Evolutionary conservation across 768 basidiomycete genomes (phyloP).

Genomic region (Suillus placidus): DNA sequence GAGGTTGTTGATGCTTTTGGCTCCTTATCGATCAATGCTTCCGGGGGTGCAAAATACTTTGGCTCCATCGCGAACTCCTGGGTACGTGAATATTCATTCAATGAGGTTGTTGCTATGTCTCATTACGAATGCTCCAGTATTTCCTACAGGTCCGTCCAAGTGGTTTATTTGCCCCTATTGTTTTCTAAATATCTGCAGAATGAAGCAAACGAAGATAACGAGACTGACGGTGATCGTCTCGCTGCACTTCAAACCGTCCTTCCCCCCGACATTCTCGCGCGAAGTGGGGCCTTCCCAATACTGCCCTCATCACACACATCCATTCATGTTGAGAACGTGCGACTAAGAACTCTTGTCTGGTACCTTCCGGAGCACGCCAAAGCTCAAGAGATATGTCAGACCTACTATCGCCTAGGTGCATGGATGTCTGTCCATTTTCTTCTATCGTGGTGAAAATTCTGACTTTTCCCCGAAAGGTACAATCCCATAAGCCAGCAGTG

Average conservation of each 20-base stretch:
- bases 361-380: conserved; percentile 66
- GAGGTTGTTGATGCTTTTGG: conserved; percentile 83
- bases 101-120: conserved; percentile 13
- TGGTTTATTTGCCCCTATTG: background rate
- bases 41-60: conserved; percentile 75
- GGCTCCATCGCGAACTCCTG: conserved; percentile 78
- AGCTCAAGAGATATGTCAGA: conserved; percentile 61
- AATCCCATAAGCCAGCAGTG: conserved; percentile 63
- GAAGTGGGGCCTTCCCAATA: conserved; percentile 70
- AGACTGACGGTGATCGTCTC: conserved; percentile 47
- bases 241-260: conserved; percentile 56
- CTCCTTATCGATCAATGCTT: conserved; percentile 70
- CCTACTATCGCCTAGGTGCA: conserved; percentile 65
- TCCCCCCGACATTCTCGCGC: conserved; percentile 61
- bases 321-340: conserved; percentile 44
- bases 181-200: conserved; percentile 44
- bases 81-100: conserved; percentile 44
- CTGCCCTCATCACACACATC: conserved; percentile 42
- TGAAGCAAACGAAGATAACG: conserved; percentile 59
- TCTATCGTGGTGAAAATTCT: conserved; percentile 9
- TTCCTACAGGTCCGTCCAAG: conserved; percentile 65
- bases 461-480: conserved; percentile 48
- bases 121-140: conserved; percentile 46
- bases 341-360: conserved; percentile 63
- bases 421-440: conserved; percentile 59